Conservation (phyloP, 805 yeast species). For the Starmerella apis region DNA sequence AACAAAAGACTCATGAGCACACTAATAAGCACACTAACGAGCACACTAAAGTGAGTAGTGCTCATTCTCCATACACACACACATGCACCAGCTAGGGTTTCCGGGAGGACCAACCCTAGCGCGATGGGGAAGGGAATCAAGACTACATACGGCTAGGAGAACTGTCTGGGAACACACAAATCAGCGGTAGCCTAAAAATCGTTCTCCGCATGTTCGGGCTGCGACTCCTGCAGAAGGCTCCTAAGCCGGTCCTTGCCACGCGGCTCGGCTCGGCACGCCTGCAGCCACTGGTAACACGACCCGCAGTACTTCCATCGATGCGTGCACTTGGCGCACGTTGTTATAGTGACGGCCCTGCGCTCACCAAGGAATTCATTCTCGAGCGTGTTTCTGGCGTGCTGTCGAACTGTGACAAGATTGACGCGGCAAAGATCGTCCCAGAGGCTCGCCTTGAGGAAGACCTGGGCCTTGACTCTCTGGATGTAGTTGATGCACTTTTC, state of each 20-base stretch:
- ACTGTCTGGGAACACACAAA: neutral
- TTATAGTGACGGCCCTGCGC: slow-evolving; percentile 38
- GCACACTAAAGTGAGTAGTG: no score
- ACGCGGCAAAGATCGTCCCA: slow-evolving; percentile 31
- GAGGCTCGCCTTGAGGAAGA: slow-evolving; percentile 41
- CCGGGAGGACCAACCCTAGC: slow-evolving; percentile 4
- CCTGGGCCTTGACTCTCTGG: slow-evolving; percentile 80
- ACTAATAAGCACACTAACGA: no score
- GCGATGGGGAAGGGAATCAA: neutral
- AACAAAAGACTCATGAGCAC: no score
- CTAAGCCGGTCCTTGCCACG: slow-evolving; percentile 1
- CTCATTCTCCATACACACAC: no score
- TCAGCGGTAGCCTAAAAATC: slow-evolving; percentile 1
- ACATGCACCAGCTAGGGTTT: no score
- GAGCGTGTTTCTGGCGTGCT: slow-evolving; percentile 72
- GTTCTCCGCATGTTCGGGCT: slow-evolving; percentile 8
- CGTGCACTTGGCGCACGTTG: neutral
- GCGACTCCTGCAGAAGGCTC: slow-evolving; percentile 9
- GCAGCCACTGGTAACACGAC: neutral
- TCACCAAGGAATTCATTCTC: slow-evolving; percentile 69
- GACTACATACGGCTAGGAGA: neutral
- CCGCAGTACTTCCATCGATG: slow-evolving; percentile 5
- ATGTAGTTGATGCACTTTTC: slow-evolving; percentile 88
- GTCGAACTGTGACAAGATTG: slow-evolving; percentile 50
- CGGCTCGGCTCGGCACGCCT: slow-evolving; percentile 5